phyloP scores from a whole-genome alignment of 192 early-diverging fungal genomes.

The Anaeromyces robustus region DNA sequence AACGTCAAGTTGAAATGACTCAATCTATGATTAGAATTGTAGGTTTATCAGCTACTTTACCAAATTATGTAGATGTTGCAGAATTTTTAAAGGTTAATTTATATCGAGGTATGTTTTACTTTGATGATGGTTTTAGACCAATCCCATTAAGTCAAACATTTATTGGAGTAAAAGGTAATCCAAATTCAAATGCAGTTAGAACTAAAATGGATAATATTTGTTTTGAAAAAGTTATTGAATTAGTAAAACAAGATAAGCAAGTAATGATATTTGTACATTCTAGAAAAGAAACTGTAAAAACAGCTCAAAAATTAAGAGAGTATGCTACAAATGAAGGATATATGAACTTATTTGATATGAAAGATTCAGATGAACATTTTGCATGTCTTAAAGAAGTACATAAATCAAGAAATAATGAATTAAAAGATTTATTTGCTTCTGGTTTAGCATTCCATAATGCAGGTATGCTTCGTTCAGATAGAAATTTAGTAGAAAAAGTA shows the following conservation, averaged over 20 bases:
- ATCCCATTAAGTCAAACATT: constrained; percentile 95
- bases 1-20: constrained; percentile 72
- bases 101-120: constrained; percentile 86
- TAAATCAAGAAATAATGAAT: constrained; percentile 63
- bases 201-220: constrained; percentile 40
- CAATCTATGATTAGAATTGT: constrained; percentile 94
- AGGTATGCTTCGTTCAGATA: constrained; percentile 61
- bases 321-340: constrained; percentile 48
- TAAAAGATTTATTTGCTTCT: constrained; percentile 64
- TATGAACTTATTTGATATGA: constrained; percentile 20
- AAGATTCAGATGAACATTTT: constrained; percentile 25
- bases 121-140: constrained; percentile 87
- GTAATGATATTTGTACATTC: constrained; percentile 99
- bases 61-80: constrained; percentile 94
- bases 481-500: constrained; percentile 68
- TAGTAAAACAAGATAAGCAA: constrained; percentile 75
- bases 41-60: constrained; percentile 92
- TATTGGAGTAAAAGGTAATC: constrained; percentile 69
- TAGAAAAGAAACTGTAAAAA: constrained; percentile 94
- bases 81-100: constrained; percentile 75
- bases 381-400: constrained; percentile 43
- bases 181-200: constrained; percentile 18
- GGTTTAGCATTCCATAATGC: constrained; percentile 96
- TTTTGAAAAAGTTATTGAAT: constrained; percentile 18
- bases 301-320: constrained; percentile 62